Evolutionary conservation across 208 protist genomes (phyloP).

Genomic region (Trypanosoma rangeli): DNA sequence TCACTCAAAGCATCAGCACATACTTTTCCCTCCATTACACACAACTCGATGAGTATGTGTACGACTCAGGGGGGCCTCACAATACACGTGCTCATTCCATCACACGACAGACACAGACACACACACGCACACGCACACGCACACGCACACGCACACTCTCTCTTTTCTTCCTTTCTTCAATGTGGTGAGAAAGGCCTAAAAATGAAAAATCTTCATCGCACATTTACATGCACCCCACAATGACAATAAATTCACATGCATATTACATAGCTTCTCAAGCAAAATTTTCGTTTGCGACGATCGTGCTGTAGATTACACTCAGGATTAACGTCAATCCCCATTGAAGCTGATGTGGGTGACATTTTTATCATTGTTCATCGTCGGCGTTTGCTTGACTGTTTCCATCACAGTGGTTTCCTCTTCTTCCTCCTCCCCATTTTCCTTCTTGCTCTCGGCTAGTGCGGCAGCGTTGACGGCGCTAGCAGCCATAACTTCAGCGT

Average conservation of each 20-base stretch:
- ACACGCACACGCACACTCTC: neutral
- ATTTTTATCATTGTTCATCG: neutral
- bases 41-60: no score
- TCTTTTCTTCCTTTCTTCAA: neutral
- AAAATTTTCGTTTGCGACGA: neutral
- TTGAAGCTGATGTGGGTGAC: neutral
- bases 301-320: neutral
- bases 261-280: neutral
- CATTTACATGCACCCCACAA: neutral
- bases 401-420: neutral
- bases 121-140: neutral
- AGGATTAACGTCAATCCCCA: neutral
- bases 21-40: no score
- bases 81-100: no score
- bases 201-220: neutral
- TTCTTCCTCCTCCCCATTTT: slow-evolving; percentile 6
- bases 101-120: no score
- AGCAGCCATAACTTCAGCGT: neutral
- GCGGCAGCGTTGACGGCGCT: neutral
- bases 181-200: neutral
- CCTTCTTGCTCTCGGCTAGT: neutral
- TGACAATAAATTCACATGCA: neutral
- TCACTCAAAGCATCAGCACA: no score
- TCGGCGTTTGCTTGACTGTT: neutral
- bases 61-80: no score